Base-by-base conservation (phyloP, 163 green algal genomes). In the Scenedesmus sp. region DNA sequence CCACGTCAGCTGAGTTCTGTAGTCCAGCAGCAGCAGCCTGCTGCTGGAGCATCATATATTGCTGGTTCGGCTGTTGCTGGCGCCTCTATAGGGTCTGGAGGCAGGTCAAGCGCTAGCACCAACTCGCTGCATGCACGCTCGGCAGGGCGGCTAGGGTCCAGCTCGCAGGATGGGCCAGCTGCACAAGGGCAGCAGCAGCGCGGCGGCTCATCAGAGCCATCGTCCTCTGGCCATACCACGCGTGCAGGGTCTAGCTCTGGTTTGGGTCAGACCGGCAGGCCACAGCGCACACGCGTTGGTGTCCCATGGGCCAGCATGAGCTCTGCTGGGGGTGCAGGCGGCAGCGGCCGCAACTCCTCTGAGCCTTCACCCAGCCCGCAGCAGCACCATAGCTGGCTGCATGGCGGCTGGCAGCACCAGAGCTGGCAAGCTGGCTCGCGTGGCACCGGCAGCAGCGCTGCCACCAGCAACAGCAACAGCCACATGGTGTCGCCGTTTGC, bases 401-500 rank as follows among this genome's bases (percentile, higher is more conserved):
- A 70, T 20, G 83, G 81, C 15, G 16, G 55, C 55, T 86, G 81
- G 81, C 81, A 86, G 46, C 81, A 86, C 16, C 56, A 55, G 1
- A 56, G 83, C 8, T 46, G n/a, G 83, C 83, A 73, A 13, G 57
- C 52, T 57, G 16, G 16, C 18, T 52, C 57, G n/a, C 56, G 56
- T 6, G 55, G 18, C 3, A 73, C 83, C 8, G 57, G 83, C 83
- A 74, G 83, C 83, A 73, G 54, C 16, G 81, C 12, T 4, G 81
- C 34, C 15, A 86, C 81, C 34, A 86, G 77, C 55, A 87, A 73
- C 82, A 66, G 18, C 82, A 67, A 66, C 73, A 86, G 87, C 76
- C 55, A 62, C 1, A 8, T 76, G 18, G 34, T 85, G 87, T 91
- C 87, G 12, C 87, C 87, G 12, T 73, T 91, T 70, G 76, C 54